These are phyloP conservation scores for Parietaria judaica DNA, from an alignment of 306 rosid genomes.

Conservation along the genomic window DNA sequence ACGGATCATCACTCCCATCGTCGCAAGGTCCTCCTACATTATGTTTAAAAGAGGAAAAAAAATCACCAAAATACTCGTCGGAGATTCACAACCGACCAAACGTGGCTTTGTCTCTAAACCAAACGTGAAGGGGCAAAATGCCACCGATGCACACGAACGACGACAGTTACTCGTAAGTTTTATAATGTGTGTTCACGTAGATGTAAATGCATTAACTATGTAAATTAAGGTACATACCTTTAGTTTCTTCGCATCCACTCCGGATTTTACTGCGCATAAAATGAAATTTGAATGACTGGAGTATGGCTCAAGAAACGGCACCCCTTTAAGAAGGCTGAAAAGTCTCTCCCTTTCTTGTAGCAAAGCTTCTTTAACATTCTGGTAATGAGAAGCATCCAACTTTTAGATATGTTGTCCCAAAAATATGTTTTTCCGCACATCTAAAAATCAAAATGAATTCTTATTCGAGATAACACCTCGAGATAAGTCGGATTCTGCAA, in stretches of 20 bases:
- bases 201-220: background rate
- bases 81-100: no score
- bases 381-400: conserved; percentile 20
- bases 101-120: no score
- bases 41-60: background rate
- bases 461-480: conserved; percentile 38
- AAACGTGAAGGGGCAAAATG: no score
- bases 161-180: no score
- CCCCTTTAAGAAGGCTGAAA: conserved; percentile 50
- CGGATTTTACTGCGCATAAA: conserved; percentile 78
- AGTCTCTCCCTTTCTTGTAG: conserved; percentile 78
- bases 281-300: conserved; percentile 92
- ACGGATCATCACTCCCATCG: conserved; percentile 97
- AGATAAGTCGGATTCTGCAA: conserved; percentile 77
- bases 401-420: conserved; percentile 24
- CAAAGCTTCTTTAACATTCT: conserved; percentile 75
- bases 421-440: background rate
- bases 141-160: no score
- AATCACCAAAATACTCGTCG: background rate
- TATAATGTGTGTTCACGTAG: no score
- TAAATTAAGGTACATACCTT: conserved; percentile 39
- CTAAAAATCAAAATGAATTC: no score
- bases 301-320: conserved; percentile 71
- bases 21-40: conserved; percentile 77
- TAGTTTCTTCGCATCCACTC: conserved; percentile 78